Evolutionary conservation across 176 grass and related monocot species (phyloP).

Genomic region (Guadua angustifolia): DNA sequence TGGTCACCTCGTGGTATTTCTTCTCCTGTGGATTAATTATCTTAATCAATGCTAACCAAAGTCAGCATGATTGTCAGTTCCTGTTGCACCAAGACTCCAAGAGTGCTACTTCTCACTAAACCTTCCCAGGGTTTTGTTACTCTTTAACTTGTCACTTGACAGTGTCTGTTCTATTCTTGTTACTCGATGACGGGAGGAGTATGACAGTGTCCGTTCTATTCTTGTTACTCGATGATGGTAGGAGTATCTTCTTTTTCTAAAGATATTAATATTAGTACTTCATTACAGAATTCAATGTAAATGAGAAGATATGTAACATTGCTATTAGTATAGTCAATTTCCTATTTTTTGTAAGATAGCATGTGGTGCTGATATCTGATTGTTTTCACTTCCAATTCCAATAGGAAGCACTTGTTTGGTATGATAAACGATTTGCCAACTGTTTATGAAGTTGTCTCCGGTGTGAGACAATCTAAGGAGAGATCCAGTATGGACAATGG

Average conservation of each 20-base stretch:
- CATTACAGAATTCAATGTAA: neutral
- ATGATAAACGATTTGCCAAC: slow-evolving; percentile 83
- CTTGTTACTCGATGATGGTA: neutral
- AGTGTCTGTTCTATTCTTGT: neutral
- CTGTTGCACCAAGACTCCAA: neutral
- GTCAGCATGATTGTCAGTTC: neutral
- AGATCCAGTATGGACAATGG: slow-evolving; percentile 66
- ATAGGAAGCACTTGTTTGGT: slow-evolving; percentile 77
- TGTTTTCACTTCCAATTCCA: slow-evolving; percentile 12
- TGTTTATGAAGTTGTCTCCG: slow-evolving; percentile 68
- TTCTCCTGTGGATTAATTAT: neutral
- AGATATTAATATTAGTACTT: neutral
- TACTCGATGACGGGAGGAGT: neutral
- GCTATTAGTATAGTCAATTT: neutral
- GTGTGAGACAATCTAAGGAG: slow-evolving; percentile 57
- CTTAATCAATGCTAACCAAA: neutral
- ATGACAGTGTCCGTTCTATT: too few relatives aligned
- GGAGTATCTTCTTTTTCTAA: neutral
- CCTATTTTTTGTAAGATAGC: neutral
- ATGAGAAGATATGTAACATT: neutral
- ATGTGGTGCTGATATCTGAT: slow-evolving; percentile 1
- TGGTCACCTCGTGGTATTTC: neutral
- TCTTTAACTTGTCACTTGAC: neutral
- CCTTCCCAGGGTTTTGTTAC: neutral
- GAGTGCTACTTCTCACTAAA: neutral